Evolutionary conservation across 2,329 filamentous ascomycete species (phyloP), one percentile per base, ranked within the genome.

Genomic region (Lasiodiplodia sp.): DNA sequence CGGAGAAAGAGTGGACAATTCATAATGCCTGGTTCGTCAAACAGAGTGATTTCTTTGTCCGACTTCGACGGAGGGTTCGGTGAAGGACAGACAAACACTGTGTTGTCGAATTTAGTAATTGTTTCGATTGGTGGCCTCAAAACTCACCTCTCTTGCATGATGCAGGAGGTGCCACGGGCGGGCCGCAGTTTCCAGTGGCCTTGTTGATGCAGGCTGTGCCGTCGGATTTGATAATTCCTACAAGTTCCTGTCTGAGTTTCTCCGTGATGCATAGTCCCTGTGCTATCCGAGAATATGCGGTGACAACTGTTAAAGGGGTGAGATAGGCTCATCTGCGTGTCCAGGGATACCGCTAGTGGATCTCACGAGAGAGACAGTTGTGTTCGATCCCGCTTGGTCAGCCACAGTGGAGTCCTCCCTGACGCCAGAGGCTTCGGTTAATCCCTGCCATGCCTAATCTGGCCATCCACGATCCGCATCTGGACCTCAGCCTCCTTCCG

Each of bases 11-110:
- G 16, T 69, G 68, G 68, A 63, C 21, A 4, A 38, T 69, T 18
- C 31, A 68, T 16, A 69, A 69, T 21, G 21, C 47, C 7, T 69
- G 68, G 68, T 69, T 68, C 23, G 66, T 69, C 21, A 55, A 31
- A 28, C 68, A 69, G 31, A 37, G 34, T 18, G 8, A 37, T 40
- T 37, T 66, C 16, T 14, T 44, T 1, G 21, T 56, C 16, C 34
- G 47, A 14, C 28, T 64, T 2, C 28, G 47, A 31, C 38, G 25
- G 25, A 49, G 40, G 25, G 8, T 25, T 21, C 28, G 25, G 31
- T n/a, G 38, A n/a, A 14, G 14, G n/a, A n/a, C 28, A n/a, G n/a
- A 1, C 25, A 21, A 10, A 4, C 21, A 11, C 51, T 21, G 23
- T 53, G 51, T 28, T 28, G 51, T 12, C 4, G 7, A 4, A 53